Evolutionary conservation across 768 basidiomycete genomes (phyloP).

Genomic region (Psilocybe sp.): DNA sequence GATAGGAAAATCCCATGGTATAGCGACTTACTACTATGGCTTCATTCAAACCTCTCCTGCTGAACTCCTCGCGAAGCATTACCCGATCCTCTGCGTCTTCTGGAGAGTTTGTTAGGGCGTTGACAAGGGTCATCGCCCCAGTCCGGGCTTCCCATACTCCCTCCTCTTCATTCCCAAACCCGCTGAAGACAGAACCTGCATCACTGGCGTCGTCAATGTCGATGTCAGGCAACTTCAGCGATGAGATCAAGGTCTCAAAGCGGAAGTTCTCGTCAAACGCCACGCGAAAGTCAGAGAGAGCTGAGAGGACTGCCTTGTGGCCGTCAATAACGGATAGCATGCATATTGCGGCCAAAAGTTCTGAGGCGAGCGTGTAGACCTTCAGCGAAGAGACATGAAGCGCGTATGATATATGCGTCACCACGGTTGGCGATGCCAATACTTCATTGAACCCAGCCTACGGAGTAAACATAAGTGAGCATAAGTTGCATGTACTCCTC

Average conservation of each 20-base stretch:
- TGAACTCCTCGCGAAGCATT: constrained; percentile 78
- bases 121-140: constrained; percentile 74
- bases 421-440: constrained; percentile 56
- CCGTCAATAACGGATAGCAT: constrained; percentile 70
- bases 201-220: constrained; percentile 31
- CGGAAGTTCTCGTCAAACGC: constrained; percentile 72
- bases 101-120: constrained; percentile 74
- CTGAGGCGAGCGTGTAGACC: constrained; percentile 64
- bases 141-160: constrained; percentile 81
- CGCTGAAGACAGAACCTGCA: constrained; percentile 20
- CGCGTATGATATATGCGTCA: constrained; percentile 72
- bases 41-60: constrained; percentile 80
- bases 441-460: constrained; percentile 75
- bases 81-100: constrained; percentile 78
- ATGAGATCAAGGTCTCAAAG: constrained; percentile 71
- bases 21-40: constrained; percentile 71
- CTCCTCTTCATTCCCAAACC: constrained; percentile 53
- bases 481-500: too few species aligned
- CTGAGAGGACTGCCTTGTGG: constrained; percentile 69
- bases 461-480: constrained; percentile 8
- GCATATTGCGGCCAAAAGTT: constrained; percentile 83
- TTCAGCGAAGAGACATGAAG: constrained; percentile 67
- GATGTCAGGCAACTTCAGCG: constrained; percentile 53
- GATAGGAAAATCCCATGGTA: neutral
- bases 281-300: constrained; percentile 77